phyloP scores from a whole-genome alignment of 208 protist species.

The Leishmania aethiopica region DNA sequence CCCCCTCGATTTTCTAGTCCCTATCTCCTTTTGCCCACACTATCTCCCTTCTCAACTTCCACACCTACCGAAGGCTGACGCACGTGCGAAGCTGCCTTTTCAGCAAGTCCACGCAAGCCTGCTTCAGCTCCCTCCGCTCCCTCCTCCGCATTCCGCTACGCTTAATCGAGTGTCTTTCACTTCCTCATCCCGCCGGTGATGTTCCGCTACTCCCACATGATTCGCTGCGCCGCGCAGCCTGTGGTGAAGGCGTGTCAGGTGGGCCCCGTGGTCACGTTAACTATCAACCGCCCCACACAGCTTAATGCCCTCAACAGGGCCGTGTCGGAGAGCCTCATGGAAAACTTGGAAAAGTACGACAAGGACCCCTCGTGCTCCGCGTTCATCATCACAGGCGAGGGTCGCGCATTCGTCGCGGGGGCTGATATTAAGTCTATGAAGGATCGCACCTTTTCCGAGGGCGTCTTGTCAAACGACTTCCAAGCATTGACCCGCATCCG shows the following conservation, averaged over 20 bases:
- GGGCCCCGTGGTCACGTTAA: slow-evolving; percentile 82
- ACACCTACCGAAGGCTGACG: neutral
- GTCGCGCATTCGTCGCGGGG: slow-evolving; percentile 96
- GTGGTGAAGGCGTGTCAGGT: slow-evolving; percentile 55
- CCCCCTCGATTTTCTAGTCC: neutral
- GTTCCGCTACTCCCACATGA: slow-evolving; percentile 41
- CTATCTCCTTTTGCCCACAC: neutral
- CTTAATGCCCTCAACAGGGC: slow-evolving; percentile 94
- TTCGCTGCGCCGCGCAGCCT: slow-evolving; percentile 46
- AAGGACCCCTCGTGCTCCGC: slow-evolving; percentile 75
- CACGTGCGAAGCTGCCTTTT: neutral
- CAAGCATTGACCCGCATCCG: slow-evolving; percentile 56
- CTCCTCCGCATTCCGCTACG: neutral
- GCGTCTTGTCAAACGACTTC: slow-evolving; percentile 79
- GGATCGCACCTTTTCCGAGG: slow-evolving; percentile 70
- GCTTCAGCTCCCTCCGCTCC: neutral
- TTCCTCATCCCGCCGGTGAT: slow-evolving; percentile 22
- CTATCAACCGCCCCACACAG: slow-evolving; percentile 93
- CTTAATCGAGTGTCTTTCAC: neutral
- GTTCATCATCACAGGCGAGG: slow-evolving; percentile 93
- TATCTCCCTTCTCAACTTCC: neutral
- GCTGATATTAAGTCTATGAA: slow-evolving; percentile 97
- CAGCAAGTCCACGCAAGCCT: neutral
- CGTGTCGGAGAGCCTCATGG: slow-evolving; percentile 76
- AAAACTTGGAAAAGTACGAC: slow-evolving; percentile 78